These are phyloP conservation scores for Colletotrichum paranaense DNA, from an alignment of 2,329 filamentous ascomycete genomes.

Conservation along the genomic window DNA sequence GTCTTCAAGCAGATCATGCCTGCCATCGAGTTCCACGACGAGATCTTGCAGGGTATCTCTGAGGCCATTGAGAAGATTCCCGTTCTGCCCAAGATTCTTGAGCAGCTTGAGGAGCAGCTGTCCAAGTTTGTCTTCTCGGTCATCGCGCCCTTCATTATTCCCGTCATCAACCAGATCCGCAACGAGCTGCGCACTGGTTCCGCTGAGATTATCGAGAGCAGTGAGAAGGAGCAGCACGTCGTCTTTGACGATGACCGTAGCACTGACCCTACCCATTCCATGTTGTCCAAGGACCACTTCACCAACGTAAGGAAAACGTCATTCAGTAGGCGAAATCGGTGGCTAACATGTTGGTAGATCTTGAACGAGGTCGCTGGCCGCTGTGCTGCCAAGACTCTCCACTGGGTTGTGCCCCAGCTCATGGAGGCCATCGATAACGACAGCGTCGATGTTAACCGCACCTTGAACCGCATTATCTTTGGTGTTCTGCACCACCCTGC, in stretches of 20 bases:
- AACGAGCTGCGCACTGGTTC: conserved; percentile 87
- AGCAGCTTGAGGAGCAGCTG: conserved; percentile 88
- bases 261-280: conserved; percentile 90
- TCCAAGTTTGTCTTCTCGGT: conserved; percentile 93
- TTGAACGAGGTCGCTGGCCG: conserved; percentile 91
- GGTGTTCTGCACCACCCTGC: conserved; percentile 92
- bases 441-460: conserved; percentile 72
- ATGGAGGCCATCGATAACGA: conserved; percentile 91
- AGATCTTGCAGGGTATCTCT: conserved; percentile 83
- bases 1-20: conserved; percentile 86
- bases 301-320: conserved; percentile 69
- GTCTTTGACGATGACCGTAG: conserved; percentile 84
- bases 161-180: conserved; percentile 88
- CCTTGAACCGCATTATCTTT: conserved; percentile 80
- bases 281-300: conserved; percentile 97
- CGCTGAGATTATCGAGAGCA: conserved; percentile 87
- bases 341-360: conserved; percentile 53
- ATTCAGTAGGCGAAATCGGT: not conserved
- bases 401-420: conserved; percentile 89
- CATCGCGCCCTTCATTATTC: conserved; percentile 87
- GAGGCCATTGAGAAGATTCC: conserved; percentile 87
- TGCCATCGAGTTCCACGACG: conserved; percentile 90
- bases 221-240: conserved; percentile 83
- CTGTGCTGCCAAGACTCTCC: conserved; percentile 81
- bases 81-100: conserved; percentile 84